Evolutionary conservation across 2,329 filamentous ascomycete species (phyloP), one percentile per base, ranked within the genome.

Genomic region (Colletotrichum tofieldiae): DNA sequence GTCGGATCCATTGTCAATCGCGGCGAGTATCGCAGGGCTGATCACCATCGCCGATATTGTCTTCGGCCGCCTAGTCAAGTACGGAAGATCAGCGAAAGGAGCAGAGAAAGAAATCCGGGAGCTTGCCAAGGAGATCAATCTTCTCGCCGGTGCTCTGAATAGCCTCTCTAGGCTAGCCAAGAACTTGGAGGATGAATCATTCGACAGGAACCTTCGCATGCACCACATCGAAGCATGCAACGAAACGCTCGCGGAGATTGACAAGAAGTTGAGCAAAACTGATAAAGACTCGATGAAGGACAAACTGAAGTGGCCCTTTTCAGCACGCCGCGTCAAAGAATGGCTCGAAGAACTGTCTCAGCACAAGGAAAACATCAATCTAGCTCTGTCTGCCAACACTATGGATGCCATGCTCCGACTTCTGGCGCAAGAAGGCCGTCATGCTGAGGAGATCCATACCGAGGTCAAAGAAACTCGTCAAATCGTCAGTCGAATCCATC

Each of bases 311-410:
- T 71, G 67, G 62, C 67, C 63, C 0, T 71, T 55, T 47, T 23
- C 23, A 0, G 29, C 18, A 3, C 6, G 9, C 1, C 29, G 26
- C 0, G 39, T 32, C 20, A 67, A 71, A 39, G 55, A 55, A 26
- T 29, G 37, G 67, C 63, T 71, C 0, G 63, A 43, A 1, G 6
- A 67, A 4, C 16, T 71, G 1, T 59, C 45, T 2, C 45, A 26
- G 1, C 67, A 71, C n/a, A 67, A 67, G 6, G 37, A 47, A 26
- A 71, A 54, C 11, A 54, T 71, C 45, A 71, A 61, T 0, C 29
- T 71, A 0, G 67, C 62, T 0, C 5, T 71, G 3, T 41, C 67
- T 0, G 67, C 67, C 3, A 67, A 66, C 16, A 60, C 67, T 0
- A 43, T 71, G 55, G 56, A 71, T 0, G 45, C 54, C 0, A 26